Evolutionary conservation across 768 basidiomycete genomes (phyloP), one percentile per base, ranked within the genome.

Genomic region (Tricholoma sp.): DNA sequence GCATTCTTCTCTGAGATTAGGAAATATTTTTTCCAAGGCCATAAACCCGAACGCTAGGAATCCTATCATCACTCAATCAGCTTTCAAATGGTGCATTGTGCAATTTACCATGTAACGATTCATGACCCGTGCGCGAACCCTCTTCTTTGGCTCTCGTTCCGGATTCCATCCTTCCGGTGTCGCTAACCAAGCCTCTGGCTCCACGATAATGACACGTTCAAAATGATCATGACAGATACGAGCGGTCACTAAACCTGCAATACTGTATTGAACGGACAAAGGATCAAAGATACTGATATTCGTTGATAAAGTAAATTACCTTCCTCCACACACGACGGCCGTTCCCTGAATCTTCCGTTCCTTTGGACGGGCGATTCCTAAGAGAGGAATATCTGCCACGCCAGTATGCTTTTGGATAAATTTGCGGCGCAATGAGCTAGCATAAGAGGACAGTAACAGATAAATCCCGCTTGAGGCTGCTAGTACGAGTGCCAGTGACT

Each of bases 141-240:
- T 59, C 56, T 32, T 50, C 54, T 35, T 60, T 57, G 21, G 39
- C 57, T 65, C 66, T 61, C 41, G 57, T 58, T 66, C 56, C 3
- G 58, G 34, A n/a, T 53, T 52, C 45, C 62, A 35, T 22, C 63
- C 67, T 39, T 66, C 64, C 22, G 65, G 52, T 0, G 62, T 57
- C 11, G 61, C 56, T 3, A 68, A 41, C 66, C 67, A 70, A n/a
- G 56, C 57, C 53, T 73, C 72, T 12, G 72, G 61, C 39, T 73
- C 72, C 27, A 73, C 57, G 35, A 73, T 58, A 21, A 72, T 32
- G 41, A 73, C 71, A 4, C 59, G 56, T 47, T 70, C 65, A 56
- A 72, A 73, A 50, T 71, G 70, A 54, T 69, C 64, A 16, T 68
- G 62, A 50, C 69, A 72, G 10, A 72, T 63, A 14, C 69, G 61